Base-by-base conservation (phyloP, 1,284 basidiomycete species). In the Singerocomus inundabilis region DNA sequence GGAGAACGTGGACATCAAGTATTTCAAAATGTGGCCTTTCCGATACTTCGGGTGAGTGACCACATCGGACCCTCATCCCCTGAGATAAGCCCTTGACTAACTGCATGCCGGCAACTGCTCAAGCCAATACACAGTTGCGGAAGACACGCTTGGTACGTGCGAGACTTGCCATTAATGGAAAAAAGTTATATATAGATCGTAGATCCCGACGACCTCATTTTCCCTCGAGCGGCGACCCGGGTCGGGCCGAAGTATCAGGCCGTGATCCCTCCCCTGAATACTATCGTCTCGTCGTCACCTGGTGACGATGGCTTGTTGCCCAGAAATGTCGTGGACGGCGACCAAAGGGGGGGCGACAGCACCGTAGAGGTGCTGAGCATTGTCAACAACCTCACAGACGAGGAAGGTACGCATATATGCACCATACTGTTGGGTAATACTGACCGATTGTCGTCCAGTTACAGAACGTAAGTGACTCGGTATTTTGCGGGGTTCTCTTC, bases 1-100 rank as follows among this genome's bases (percentile, higher is more conserved):
- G 64, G 89, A 91, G 68, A 88, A 81, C 52, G 75, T 86, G 52
- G 77, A 82, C 32, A 81, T 91, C 56, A 84, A 87, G 67, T 81
- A 91, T 71, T 95, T 88, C 68, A 91, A 93, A 64, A 85, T 91
- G 78, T 98, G 94, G 94, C 93, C 93, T 1, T 97, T 94, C 72
- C 80, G 94, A 51, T 98, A 98, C 72, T 98, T 98, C 71, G 94
- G 94, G 92, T 93, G 64, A 70, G 87, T 69, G 11, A 26, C 41
- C 18, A 29, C 49, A 26, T 42, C 12, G 21, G 15, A 28, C 28
- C 24, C 31, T 21, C 36, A 47, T 48, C 10, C 38, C 41, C 31
- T 8, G 21, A 46, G 30, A 34, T 51, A 42, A 46, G 34, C 25
- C 6, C n/a, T 26, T 42, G 51, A 30, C 57, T 54, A 35, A 52